Evolutionary conservation across 805 yeast genomes (phyloP).

Genomic region (Ogataea nakhonphanomensis): DNA sequence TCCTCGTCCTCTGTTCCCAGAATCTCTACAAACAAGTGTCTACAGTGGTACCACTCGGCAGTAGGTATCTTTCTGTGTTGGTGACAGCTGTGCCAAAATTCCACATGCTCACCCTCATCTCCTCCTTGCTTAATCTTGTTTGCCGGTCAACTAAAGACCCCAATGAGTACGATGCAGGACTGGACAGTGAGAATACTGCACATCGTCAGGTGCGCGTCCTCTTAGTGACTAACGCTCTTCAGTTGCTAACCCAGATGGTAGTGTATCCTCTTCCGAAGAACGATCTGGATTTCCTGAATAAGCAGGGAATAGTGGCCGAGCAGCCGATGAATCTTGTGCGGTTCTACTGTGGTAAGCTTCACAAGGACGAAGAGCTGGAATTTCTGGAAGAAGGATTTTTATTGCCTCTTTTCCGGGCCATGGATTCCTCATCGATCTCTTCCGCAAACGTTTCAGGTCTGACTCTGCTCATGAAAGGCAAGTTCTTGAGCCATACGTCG

Average conservation of each 20-base stretch:
- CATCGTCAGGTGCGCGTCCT: conserved; percentile 42
- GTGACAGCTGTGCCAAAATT: conserved; percentile 48
- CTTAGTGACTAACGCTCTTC: conserved; percentile 54
- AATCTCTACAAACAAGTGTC: conserved; percentile 50
- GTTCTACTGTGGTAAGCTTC: conserved; percentile 48
- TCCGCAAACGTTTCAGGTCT: conserved; percentile 23
- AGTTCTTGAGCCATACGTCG: conserved; percentile 10
- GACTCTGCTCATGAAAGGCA: conserved; percentile 27
- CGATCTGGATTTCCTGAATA: conserved; percentile 35
- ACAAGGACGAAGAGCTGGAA: conserved; percentile 51
- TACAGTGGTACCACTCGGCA: conserved; percentile 47
- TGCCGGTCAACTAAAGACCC: conserved; percentile 46
- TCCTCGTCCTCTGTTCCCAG: conserved; percentile 59
- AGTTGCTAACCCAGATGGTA: conserved; percentile 57
- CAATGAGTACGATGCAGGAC: conserved; percentile 41
- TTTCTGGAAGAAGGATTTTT: conserved; percentile 48
- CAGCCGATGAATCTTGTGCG: conserved; percentile 48
- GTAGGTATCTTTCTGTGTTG: conserved; percentile 56
- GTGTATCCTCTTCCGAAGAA: conserved; percentile 62
- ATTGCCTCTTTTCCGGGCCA: conserved; percentile 44
- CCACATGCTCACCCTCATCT: conserved; percentile 49
- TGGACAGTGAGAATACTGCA: conserved; percentile 30
- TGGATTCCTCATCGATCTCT: conserved; percentile 20
- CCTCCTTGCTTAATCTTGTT: conserved; percentile 65
- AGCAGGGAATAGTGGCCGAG: conserved; percentile 29